phyloP scores from a whole-genome alignment of 192 early-diverging fungal genomes.

The Chytriomyces sp. region DNA sequence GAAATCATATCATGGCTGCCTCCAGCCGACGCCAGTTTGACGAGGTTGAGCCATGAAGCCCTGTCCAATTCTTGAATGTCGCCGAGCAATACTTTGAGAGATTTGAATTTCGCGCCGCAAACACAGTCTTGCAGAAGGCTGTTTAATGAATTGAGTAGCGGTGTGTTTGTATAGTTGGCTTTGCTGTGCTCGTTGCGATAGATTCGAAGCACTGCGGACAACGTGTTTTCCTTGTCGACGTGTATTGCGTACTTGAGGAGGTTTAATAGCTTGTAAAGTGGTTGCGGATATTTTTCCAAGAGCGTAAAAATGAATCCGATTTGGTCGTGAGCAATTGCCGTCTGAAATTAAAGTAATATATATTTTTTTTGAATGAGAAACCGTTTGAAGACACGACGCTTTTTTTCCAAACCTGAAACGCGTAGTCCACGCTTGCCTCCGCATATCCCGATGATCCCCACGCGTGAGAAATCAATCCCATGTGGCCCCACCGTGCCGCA shows the following conservation, averaged over 20 bases:
- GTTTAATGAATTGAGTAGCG: neutral
- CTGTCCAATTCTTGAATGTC: neutral
- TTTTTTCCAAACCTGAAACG: neutral
- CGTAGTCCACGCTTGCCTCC: neutral
- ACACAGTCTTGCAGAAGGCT: neutral
- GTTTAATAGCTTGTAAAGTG: neutral
- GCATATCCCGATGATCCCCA: neutral
- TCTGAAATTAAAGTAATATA: neutral
- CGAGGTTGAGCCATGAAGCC: neutral
- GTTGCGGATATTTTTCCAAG: neutral
- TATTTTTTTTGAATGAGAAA: neutral
- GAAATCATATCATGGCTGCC: conserved; percentile 15
- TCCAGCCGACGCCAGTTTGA: neutral
- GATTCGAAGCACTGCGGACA: neutral
- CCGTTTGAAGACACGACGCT: neutral
- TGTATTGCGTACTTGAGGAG: conserved; percentile 6
- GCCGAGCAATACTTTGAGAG: neutral
- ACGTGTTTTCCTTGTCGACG: neutral
- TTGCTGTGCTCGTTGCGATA: neutral
- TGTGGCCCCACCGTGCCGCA: conserved; percentile 19
- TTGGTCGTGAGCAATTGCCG: neutral
- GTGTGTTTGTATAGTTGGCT: neutral
- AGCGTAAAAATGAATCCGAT: neutral
- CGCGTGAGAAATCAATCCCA: neutral
- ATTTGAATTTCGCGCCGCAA: conserved; percentile 15